Evolutionary conservation across 176 grass and related monocot species (phyloP), one percentile per base, ranked within the genome.

Genomic region (Poa annua): DNA sequence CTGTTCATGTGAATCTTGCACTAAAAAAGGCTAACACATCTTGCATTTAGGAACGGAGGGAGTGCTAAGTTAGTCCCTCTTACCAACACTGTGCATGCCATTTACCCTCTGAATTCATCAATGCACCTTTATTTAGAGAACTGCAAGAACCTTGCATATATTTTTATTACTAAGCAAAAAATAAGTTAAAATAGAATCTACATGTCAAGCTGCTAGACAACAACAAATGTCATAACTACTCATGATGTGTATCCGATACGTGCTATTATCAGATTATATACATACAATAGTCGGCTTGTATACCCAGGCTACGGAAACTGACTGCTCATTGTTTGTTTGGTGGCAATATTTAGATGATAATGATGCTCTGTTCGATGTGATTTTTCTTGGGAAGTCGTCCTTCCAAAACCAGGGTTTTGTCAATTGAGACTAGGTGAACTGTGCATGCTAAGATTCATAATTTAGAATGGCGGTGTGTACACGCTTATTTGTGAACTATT

Each of bases 51-150:
- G 29, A 29, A 29, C 2, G 29, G 29, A 29, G 29, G 29, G 29
- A 29, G 29, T 59, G 11, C 54, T 59, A 59, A 57, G 3, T 24
- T 11, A 24, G n/a, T 44, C n/a, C 50, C 4, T 49, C 16, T 62
- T 39, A 20, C 70, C 41, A 35, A n/a, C 29, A 55, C 52, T 39
- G 22, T 22, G 55, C 6, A 12, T 53, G 24, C 14, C 67, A 64
- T 62, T 32, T 70, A 57, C 63, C 52, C 78, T 45, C 33, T 80
- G 64, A 7, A 57, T 6, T 26, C 8, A 85, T 49, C 22, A 52
- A 19, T 71, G 4, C 17, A 45, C 48, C 38, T 39, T 75, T 57
- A 11, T 57, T 22, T 57, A 11, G 55, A 10, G n/a, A 57, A 8
- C n/a, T 57, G 55, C 55, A 57, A 22, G 8, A 57, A 8, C 55